These are phyloP conservation scores for Phyllosticta citribraziliensis DNA, from an alignment of 2,329 filamentous ascomycete genomes.

Conservation along the genomic window DNA sequence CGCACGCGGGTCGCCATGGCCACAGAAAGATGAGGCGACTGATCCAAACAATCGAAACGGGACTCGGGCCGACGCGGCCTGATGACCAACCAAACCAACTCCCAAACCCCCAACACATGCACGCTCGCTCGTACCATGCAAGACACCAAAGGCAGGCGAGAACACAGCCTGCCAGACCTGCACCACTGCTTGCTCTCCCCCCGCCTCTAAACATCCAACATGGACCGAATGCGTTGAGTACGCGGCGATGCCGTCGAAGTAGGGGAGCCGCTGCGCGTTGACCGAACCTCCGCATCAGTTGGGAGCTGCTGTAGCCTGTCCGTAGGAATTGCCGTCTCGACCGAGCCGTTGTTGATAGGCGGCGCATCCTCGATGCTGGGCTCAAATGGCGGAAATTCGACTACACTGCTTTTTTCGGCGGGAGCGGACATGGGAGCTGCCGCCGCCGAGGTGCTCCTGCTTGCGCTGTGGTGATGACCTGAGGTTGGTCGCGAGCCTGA, in stretches of 20 bases:
- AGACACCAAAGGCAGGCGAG: background rate
- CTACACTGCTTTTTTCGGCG: background rate
- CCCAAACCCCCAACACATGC: too few species aligned
- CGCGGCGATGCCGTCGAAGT: background rate
- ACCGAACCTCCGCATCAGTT: background rate
- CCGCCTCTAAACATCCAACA: conserved; percentile 5
- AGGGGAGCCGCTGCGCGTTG: background rate
- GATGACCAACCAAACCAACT: too few species aligned
- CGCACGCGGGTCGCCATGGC: too few species aligned
- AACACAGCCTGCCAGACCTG: background rate
- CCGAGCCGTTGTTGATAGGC: background rate
- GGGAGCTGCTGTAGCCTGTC: background rate
- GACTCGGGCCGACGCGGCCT: too few species aligned
- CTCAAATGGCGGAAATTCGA: background rate
- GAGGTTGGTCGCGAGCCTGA: background rate
- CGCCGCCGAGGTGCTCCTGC: background rate
- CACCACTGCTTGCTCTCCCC: background rate
- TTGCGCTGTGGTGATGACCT: background rate
- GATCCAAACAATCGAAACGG: too few species aligned
- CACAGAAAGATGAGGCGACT: too few species aligned
- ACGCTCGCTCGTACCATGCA: too few species aligned
- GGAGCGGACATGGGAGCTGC: background rate
- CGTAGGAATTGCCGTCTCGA: background rate
- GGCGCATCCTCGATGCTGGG: background rate
- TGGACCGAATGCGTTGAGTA: conserved; percentile 3